Evolutionary conservation across 306 rosid species (phyloP).

Genomic region (Prunus davidiana): DNA sequence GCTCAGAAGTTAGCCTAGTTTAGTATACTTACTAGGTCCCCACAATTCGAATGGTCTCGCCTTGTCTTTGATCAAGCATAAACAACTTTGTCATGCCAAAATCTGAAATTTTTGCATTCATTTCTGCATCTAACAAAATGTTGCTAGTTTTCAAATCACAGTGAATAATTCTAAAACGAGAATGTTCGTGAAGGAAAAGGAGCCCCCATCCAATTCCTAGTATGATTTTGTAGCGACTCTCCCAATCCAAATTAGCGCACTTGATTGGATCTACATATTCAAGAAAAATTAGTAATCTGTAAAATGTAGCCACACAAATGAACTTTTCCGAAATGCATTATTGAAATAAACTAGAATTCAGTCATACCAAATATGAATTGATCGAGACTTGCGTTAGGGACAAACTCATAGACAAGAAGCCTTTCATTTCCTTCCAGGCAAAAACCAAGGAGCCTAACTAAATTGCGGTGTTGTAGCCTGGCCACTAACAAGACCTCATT

Average conservation of each 20-base stretch:
- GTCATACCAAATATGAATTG: constrained; percentile 6
- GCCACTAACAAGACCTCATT: too few species aligned
- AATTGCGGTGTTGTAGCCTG: too few species aligned
- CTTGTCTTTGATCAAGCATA: not conserved
- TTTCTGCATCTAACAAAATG: constrained; percentile 10
- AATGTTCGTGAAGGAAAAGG: constrained; percentile 4
- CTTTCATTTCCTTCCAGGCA: too few species aligned
- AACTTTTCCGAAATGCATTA: too few species aligned
- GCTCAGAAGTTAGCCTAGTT: too few species aligned
- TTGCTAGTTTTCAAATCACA: not conserved
- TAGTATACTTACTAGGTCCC: constrained; percentile 10
- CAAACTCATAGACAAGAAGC: too few species aligned
- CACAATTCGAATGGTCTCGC: not conserved
- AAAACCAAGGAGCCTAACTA: too few species aligned
- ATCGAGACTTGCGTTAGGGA: constrained; percentile 9
- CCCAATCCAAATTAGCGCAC: not conserved
- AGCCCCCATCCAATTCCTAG: constrained; percentile 1
- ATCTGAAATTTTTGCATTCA: not conserved
- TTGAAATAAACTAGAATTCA: not conserved
- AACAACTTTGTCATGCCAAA: constrained; percentile 12
- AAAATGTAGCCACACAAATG: not conserved
- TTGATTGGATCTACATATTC: constrained; percentile 4
- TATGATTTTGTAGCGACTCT: not conserved
- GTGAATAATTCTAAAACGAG: constrained; percentile 6
- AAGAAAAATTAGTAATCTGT: not conserved